Percentiles rank a stretch among this genome's conserved stretches.
These are phyloP conservation scores for Umbelopsis sp. DNA, from an alignment of 192 early-diverging fungal species.

Conservation along the genomic window DNA sequence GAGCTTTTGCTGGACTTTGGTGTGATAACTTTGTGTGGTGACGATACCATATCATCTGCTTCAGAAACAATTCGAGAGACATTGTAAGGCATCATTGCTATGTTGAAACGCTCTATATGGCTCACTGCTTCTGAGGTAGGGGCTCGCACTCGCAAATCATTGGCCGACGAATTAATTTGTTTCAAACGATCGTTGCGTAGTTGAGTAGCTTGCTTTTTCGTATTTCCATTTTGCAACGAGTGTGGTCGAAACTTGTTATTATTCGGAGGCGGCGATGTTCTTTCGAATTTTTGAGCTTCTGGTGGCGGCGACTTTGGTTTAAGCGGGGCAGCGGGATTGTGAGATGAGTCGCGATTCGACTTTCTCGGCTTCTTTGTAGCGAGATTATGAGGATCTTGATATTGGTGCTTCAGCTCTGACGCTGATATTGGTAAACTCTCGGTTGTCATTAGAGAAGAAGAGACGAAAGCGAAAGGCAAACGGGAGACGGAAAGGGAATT, in stretches of 20 bases:
- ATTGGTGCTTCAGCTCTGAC: conserved; percentile 10
- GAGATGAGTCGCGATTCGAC: background rate
- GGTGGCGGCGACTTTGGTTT: background rate
- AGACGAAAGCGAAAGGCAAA: background rate
- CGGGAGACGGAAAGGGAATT: conserved; percentile 6
- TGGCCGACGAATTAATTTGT: background rate
- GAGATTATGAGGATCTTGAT: background rate
- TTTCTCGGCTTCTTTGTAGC: background rate
- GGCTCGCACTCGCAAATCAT: background rate
- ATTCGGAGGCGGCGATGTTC: background rate
- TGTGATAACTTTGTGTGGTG: background rate
- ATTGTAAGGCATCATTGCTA: conserved; percentile 6
- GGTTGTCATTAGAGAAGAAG: background rate
- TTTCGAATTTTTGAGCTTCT: background rate
- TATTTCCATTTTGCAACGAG: background rate
- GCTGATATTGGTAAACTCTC: conserved; percentile 1
- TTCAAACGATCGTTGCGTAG: background rate
- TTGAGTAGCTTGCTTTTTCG: background rate
- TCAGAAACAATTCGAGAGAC: conserved; percentile 8
- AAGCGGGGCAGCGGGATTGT: background rate
- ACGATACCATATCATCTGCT: background rate
- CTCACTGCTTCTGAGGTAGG: background rate
- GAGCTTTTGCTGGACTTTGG: conserved; percentile 13
- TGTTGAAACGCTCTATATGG: conserved; percentile 5
- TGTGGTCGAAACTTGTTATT: background rate